A percentile compares a stretch with the other conserved stretches of the same genome.
phyloP scores from a whole-genome alignment of 2,329 filamentous ascomycete species.

The Fusarium beomiforme region DNA sequence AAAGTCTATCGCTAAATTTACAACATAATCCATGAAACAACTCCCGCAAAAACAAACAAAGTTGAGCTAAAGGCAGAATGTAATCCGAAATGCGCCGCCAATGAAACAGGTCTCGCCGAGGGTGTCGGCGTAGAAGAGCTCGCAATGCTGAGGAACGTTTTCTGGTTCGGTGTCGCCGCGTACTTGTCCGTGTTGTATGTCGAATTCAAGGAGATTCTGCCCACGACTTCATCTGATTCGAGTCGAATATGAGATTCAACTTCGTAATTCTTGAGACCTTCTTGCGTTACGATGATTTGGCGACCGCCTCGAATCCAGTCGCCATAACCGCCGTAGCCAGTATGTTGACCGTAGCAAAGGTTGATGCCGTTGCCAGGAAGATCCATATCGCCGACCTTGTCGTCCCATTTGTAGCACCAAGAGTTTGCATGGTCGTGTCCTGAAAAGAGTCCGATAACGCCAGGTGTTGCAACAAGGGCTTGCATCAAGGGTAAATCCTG shows the following conservation, averaged over 20 bases:
- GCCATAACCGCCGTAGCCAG: constrained; percentile 76
- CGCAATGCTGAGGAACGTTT: constrained; percentile 32
- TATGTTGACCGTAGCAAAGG: constrained; percentile 71
- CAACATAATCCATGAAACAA: background rate
- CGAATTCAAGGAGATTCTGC: constrained; percentile 63
- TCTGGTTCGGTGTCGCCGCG: constrained; percentile 53
- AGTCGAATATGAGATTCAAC: constrained; percentile 70
- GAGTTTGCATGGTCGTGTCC: constrained; percentile 74
- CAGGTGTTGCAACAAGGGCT: constrained; percentile 63
- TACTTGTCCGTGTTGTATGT: constrained; percentile 69
- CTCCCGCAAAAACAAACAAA: background rate
- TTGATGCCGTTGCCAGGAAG: constrained; percentile 56
- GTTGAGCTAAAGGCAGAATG: background rate
- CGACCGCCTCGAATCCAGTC: constrained; percentile 69
- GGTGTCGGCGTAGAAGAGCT: background rate
- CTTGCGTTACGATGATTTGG: constrained; percentile 62
- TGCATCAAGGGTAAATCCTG: constrained; percentile 72
- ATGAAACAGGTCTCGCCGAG: background rate
- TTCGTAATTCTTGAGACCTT: constrained; percentile 50
- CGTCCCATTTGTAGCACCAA: constrained; percentile 65
- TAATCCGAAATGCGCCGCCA: background rate
- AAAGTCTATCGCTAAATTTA: background rate
- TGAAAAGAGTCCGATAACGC: constrained; percentile 67
- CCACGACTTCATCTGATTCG: constrained; percentile 64
- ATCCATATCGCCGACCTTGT: constrained; percentile 58